These are phyloP conservation scores for Asclepias syriaca DNA, from an alignment of 257 asterid genomes.

Conservation along the genomic window DNA sequence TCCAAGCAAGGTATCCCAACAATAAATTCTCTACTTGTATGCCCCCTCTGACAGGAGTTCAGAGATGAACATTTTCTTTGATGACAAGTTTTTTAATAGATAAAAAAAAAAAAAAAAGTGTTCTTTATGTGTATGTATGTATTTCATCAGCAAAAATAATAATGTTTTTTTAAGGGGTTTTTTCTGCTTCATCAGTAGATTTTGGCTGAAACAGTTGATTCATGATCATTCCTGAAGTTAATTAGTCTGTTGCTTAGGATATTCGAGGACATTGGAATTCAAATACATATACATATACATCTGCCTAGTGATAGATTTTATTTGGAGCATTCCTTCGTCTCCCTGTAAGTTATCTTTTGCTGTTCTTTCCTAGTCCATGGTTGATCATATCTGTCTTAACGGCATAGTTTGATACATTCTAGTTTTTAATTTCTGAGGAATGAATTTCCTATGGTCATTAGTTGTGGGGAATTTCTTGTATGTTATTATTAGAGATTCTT, in stretches of 20 bases:
- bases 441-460: not conserved
- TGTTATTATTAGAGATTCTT: not conserved
- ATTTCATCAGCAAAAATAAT: not conserved
- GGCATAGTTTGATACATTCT: not conserved
- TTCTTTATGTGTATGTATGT: not conserved
- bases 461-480: not conserved
- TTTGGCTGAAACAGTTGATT: not conserved
- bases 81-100: not conserved
- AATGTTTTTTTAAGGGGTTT: not conserved
- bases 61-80: not conserved
- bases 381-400: not conserved
- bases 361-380: not conserved
- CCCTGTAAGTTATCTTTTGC: no score
- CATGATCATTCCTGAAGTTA: not conserved
- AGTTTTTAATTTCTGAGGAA: not conserved
- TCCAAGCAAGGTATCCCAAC: constrained; percentile 67
- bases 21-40: not conserved
- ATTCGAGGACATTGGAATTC: not conserved
- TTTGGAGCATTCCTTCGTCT: no score
- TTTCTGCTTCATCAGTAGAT: no score
- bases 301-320: not conserved
- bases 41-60: not conserved
- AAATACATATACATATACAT: not conserved
- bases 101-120: not conserved
- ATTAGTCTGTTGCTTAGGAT: not conserved